Percentiles rank a stretch among this genome's conserved stretches.
phyloP scores from a whole-genome alignment of 208 protist genomes.

The Acanthamoeba divionensis region DNA sequence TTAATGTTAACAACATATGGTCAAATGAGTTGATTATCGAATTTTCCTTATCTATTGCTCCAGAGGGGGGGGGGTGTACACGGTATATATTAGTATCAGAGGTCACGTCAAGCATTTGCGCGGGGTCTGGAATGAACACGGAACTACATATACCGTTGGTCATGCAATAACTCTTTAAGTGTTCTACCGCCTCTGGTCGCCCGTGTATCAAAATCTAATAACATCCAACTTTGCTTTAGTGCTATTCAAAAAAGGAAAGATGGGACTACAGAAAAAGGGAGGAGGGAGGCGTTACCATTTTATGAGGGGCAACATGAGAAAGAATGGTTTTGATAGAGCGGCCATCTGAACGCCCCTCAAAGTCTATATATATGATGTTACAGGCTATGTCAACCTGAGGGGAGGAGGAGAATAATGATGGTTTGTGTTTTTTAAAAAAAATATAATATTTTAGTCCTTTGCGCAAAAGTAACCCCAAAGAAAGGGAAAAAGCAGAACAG shows the following conservation, averaged over 20 bases:
- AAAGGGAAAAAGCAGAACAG: background rate
- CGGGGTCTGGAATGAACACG: background rate
- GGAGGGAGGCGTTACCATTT: background rate
- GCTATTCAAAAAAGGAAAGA: background rate
- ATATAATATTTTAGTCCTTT: background rate
- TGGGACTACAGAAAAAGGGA: background rate
- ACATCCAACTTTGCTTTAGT: background rate
- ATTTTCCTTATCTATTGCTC: background rate
- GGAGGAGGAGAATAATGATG: background rate
- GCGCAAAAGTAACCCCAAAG: background rate
- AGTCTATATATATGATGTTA: constrained; percentile 44
- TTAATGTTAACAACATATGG: background rate
- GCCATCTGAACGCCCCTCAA: constrained; percentile 43
- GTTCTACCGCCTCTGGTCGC: background rate
- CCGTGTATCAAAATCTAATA: constrained; percentile 30
- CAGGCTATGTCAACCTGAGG: background rate
- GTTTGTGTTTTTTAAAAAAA: no score
- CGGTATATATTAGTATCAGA: constrained; percentile 47
- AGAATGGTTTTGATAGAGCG: constrained; percentile 56
- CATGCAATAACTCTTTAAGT: constrained; percentile 8
- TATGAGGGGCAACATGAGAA: constrained; percentile 5
- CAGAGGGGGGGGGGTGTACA: background rate
- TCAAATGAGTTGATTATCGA: background rate
- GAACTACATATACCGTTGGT: background rate
- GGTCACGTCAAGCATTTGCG: constrained; percentile 26